phyloP scores from a whole-genome alignment of 345 rosid genomes.

The Citrus trifoliata region DNA sequence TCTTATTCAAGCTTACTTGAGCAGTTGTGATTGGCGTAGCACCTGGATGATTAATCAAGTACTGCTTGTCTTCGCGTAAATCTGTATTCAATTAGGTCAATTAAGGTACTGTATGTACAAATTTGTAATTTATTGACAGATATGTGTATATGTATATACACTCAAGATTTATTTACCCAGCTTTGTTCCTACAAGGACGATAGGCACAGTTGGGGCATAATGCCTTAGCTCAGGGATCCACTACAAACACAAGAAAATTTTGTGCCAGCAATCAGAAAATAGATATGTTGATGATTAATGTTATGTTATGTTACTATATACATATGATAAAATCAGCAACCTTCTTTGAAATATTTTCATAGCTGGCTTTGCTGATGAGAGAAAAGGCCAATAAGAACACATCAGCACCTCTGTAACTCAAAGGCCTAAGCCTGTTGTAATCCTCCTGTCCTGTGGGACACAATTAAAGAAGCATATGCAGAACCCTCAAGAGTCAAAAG shows the following conservation, averaged over 20 bases:
- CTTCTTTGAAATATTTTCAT: conserved; percentile 54
- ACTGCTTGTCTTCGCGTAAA: conserved; percentile 47
- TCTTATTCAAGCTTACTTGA: conserved; percentile 27
- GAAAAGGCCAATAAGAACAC: conserved; percentile 50
- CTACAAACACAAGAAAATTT: conserved; percentile 9
- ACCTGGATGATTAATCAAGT: conserved; percentile 42
- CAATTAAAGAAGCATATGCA: background rate
- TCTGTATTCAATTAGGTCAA: conserved; percentile 25
- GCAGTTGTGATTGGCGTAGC: conserved; percentile 39
- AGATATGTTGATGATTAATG: background rate
- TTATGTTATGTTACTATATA: background rate
- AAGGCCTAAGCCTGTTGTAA: conserved; percentile 55
- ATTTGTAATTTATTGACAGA: background rate
- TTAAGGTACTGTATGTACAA: background rate
- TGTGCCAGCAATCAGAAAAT: background rate
- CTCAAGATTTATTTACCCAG: conserved; percentile 27
- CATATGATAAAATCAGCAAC: background rate
- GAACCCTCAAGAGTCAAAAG: background rate
- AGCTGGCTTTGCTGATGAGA: conserved; percentile 50
- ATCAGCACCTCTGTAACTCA: conserved; percentile 62
- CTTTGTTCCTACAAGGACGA: conserved; percentile 54
- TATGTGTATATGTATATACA: background rate
- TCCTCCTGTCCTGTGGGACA: conserved; percentile 49
- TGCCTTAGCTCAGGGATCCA: conserved; percentile 58
- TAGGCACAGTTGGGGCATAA: conserved; percentile 52